phyloP scores from a whole-genome alignment of 1,139 yeast species.

The Taphrina wiesneri region DNA sequence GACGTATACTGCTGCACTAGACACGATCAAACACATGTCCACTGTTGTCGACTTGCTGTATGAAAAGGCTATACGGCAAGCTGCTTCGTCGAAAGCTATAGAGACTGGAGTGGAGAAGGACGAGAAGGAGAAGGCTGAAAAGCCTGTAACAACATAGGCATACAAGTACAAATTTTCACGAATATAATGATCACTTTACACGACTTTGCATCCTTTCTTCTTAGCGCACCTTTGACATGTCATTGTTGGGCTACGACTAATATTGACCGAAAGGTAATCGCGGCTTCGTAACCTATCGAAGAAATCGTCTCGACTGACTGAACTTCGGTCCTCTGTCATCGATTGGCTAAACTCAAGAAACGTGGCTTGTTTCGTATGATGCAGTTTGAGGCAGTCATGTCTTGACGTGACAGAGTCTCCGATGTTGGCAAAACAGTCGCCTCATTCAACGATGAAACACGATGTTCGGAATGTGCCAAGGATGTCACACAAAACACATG shows the following conservation, averaged over 20 bases:
- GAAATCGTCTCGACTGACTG: background rate
- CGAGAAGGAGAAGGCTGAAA: background rate
- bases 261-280: too few relatives aligned
- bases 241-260: too few relatives aligned
- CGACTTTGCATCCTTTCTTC: background rate
- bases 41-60: conserved; percentile 86
- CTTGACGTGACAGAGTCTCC: too few relatives aligned
- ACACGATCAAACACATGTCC: conserved; percentile 82
- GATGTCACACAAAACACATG: background rate
- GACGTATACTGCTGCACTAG: conserved; percentile 83
- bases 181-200: background rate
- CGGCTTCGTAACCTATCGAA: too few relatives aligned
- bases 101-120: conserved; percentile 2
- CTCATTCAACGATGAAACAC: background rate
- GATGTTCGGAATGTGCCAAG: background rate
- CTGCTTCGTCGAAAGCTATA: background rate
- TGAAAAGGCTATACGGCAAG: conserved; percentile 60
- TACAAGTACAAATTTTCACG: background rate
- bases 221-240: too few relatives aligned
- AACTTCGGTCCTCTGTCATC: background rate
- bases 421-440: too few relatives aligned
- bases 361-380: background rate
- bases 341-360: background rate
- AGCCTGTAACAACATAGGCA: conserved; percentile 5
- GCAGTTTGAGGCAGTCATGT: background rate